Evolutionary conservation across 345 rosid genomes (phyloP), one percentile per base, ranked within the genome.

Genomic region (Pistacia vera): DNA sequence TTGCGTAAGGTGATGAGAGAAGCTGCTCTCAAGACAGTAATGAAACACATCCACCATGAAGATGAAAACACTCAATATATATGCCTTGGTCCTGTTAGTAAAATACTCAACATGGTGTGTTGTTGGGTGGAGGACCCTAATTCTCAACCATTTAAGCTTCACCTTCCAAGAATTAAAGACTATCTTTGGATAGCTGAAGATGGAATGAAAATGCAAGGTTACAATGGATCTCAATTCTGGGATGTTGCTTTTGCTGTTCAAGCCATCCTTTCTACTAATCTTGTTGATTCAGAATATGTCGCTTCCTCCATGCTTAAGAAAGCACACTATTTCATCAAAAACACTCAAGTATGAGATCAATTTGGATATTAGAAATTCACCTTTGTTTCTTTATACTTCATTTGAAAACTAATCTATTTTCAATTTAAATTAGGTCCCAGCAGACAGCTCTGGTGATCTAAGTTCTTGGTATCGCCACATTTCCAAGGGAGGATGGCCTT

Each of bases 141-240:
- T 46, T 90, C 93, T 28, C 83, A 85, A 54, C 86, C 88, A 7
- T 90, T 66, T 66, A 87, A 85, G 68, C 73, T 58, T 63, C 91
- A 90, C 68, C 86, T 90, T 11, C 52, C 86, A 13, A 83, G 93
- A 75, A 78, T 88, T 20, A 85, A 90, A 77, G 93, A 90, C 72
- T 88, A 90, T 61, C 80, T 90, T 0, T 90, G 93, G 93, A 8
- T 88, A 0, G 91, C 93, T 0, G 93, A 90, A 70, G 91, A 90
- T 78, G 93, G 93, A 64, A 84, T 89, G 91, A 89, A 89, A 78
- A 89, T 89, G 93, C 89, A 91, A 90, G 95, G 90, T 41, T 85
- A 90, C 75, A 88, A 87, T 17, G 97, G 97, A 2, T 83, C 90
- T 67, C 97, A 93, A 71, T 54, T 86, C 2, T 93, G 96, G 97